Conservation (phyloP, 257 asterid genomes). For the Coffea canephora region DNA sequence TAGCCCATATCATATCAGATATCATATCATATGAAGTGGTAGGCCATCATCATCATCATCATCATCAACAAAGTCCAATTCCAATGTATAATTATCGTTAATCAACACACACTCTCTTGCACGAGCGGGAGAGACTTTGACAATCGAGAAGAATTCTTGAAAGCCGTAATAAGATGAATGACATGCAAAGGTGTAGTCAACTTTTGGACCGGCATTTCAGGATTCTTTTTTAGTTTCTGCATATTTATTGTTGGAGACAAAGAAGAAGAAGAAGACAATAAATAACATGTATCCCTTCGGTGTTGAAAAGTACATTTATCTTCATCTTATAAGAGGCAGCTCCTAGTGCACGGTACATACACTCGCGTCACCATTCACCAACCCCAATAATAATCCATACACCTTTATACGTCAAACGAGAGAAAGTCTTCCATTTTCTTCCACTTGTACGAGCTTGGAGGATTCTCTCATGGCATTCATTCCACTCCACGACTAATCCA, state of each 20-base stretch:
- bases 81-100: neutral
- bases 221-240: neutral
- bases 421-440: constrained; percentile 5
- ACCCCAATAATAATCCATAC: constrained; percentile 35
- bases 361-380: neutral
- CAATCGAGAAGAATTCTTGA: constrained; percentile 7
- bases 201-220: neutral
- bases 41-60: neutral
- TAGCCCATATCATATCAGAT: too few relatives aligned
- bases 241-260: neutral
- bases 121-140: constrained; percentile 23
- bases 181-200: constrained; percentile 13
- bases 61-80: neutral
- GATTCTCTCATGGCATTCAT: constrained; percentile 17
- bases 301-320: neutral
- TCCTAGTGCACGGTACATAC: neutral
- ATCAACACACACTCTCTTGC: constrained; percentile 9
- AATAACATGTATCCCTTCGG: neutral
- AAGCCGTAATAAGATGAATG: neutral
- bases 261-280: neutral
- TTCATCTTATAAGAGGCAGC: constrained; percentile 12
- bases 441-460: neutral
- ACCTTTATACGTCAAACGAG: constrained; percentile 13
- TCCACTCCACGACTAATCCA: constrained; percentile 23
- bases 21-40: constrained; percentile 1